Conservation (phyloP, 2,329 filamentous ascomycete genomes). For the Aureobasidium sp. region DNA sequence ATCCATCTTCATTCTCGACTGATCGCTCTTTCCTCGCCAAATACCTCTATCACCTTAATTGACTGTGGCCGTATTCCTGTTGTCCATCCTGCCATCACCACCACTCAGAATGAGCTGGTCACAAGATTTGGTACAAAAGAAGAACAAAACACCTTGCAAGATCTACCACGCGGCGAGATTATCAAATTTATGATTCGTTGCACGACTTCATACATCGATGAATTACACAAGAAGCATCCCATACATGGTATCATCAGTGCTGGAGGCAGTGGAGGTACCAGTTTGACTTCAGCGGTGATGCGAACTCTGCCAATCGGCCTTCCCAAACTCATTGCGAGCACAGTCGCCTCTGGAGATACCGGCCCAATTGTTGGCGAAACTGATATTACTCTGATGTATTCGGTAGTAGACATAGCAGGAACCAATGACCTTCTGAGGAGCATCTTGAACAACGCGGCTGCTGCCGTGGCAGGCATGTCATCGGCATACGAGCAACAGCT, state of each 20-base stretch:
- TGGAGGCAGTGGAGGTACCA: conserved; percentile 56
- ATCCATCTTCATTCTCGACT: conserved; percentile 45
- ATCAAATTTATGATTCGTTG: conserved; percentile 47
- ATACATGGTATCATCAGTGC: conserved; percentile 49
- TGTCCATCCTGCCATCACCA: conserved; percentile 38
- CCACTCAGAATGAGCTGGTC: conserved; percentile 38
- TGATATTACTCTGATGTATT: conserved; percentile 63
- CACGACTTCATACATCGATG: conserved; percentile 35
- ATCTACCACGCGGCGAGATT: conserved; percentile 44
- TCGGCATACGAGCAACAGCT: conserved; percentile 30
- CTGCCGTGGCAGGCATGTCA: conserved; percentile 52
- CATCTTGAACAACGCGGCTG: conserved; percentile 55
- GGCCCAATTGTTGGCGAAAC: conserved; percentile 56
- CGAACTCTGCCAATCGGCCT: conserved; percentile 54
- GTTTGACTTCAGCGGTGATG: conserved; percentile 53
- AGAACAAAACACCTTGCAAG: conserved; percentile 22
- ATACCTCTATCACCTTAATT: conserved; percentile 37
- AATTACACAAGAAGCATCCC: conserved; percentile 40
- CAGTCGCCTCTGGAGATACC: conserved; percentile 59
- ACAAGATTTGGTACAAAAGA: conserved; percentile 21
- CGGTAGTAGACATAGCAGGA: conserved; percentile 61
- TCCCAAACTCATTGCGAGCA: conserved; percentile 62
- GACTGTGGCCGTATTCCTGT: conserved; percentile 45
- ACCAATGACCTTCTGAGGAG: conserved; percentile 49
- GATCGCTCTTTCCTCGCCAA: conserved; percentile 12